Evolutionary conservation across 306 rosid species (phyloP), one percentile per base, ranked within the genome.

Genomic region (Acacia acuminata): DNA sequence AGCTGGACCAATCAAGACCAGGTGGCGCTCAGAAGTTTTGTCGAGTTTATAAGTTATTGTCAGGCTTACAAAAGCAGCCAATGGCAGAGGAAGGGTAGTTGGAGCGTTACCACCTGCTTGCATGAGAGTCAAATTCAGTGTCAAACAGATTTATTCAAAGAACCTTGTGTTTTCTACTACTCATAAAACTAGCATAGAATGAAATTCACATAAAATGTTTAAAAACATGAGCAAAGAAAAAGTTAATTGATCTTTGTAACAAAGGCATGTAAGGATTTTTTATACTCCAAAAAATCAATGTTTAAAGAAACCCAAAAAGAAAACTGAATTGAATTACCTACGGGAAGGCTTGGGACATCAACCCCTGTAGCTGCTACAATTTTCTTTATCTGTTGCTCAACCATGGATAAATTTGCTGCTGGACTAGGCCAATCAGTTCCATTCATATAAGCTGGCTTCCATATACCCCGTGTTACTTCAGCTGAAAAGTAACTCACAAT

Each of bases 401-500:
- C 90, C 36, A 22, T 73, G 74, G 94, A 89, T 83, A 96, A 89
- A 83, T 92, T 96, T 79, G 92, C 94, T n/a, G 99, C 96, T 74
- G 99, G 98, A 90, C 96, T 96, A 55, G 98, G 99, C 99, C 99
- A 96, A 87, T 93, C 99, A 70, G 85, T 91, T 88, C 98, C 99
- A 72, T 96, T 93, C 99, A 96, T 96, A 79, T 73, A 85, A 81
- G 88, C 97, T 85, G 99, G 99, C 89, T 96, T 90, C 99, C 99
- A 96, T 86, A 93, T 86, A 81, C 97, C 99, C 75, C 98, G 87
- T 38, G 97, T 96, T 82, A 93, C 97, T 92, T 96, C 99, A 80
- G 98, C 97, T 53, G 97, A 90, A 82, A 93, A 88, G 87, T 90
- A 96, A 90, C 97, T 91, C 45, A 92, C 91, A 38, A 93, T 92